Conservation (phyloP, 495 filamentous ascomycete species). For the Penicillium lagena region DNA sequence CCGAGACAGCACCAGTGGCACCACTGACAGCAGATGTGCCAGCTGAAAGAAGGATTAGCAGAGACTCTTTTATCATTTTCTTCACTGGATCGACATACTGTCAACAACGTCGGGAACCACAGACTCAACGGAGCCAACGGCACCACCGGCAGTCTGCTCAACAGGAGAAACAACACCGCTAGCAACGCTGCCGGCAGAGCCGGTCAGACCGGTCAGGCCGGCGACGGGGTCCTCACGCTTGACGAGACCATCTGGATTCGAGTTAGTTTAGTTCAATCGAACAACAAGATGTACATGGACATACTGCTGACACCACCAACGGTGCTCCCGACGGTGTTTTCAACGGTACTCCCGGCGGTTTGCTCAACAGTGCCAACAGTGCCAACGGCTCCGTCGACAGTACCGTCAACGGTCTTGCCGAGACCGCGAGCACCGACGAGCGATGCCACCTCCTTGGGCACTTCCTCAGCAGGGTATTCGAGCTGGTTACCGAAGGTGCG, state of each 20-base stretch:
- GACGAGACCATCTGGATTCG: not conserved
- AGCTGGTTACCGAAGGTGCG: no score
- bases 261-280: not conserved
- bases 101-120: no score
- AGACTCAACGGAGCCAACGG: no score
- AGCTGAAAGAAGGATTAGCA: no score
- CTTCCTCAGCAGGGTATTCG: no score
- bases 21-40: no score
- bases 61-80: no score
- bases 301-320: constrained; percentile 10
- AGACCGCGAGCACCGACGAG: constrained; percentile 3
- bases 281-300: not conserved
- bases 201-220: not conserved
- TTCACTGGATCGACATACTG: no score
- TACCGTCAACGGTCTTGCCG: constrained; percentile 1
- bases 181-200: no score
- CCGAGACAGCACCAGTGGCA: not conserved
- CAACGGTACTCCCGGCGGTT: not conserved
- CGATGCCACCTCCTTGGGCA: not conserved
- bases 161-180: no score
- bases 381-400: constrained; percentile 4
- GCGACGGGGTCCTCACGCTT: not conserved
- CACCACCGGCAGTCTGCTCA: no score
- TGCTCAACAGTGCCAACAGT: constrained; percentile 8
- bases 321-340: not conserved